These are phyloP conservation scores for Castanea sativa DNA, from an alignment of 306 rosid species.

Conservation along the genomic window DNA sequence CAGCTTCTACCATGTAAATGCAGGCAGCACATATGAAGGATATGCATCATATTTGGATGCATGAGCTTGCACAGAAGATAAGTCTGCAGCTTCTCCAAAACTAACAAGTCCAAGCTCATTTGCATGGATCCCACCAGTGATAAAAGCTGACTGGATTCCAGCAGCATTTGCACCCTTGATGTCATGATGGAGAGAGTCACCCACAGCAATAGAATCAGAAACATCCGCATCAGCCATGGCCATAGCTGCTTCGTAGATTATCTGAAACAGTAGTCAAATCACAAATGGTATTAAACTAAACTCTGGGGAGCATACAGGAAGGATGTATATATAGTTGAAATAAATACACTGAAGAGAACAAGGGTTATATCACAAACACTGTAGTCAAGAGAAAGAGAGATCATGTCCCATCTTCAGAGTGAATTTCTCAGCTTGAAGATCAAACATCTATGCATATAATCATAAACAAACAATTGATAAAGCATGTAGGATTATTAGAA, in stretches of 20 bases:
- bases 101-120: slow-evolving; percentile 63
- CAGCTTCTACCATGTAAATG: slow-evolving; percentile 68
- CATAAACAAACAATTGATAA: neutral
- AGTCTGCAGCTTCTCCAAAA: slow-evolving; percentile 57
- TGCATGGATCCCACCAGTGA: slow-evolving; percentile 83
- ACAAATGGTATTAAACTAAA: neutral
- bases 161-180: slow-evolving; percentile 91
- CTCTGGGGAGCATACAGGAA: slow-evolving; percentile 19
- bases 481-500: neutral
- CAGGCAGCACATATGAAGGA: slow-evolving; percentile 76
- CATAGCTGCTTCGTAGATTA: slow-evolving; percentile 78
- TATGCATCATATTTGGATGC: slow-evolving; percentile 58
- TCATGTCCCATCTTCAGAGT: neutral
- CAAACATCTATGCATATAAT: neutral
- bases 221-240: slow-evolving; percentile 64
- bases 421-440: neutral
- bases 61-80: slow-evolving; percentile 61
- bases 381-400: neutral
- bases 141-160: slow-evolving; percentile 62
- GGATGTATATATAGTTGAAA: slow-evolving; percentile 10
- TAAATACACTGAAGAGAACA: neutral
- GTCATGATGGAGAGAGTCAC: slow-evolving; percentile 96
- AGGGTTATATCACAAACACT: neutral
- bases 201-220: slow-evolving; percentile 72
- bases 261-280: slow-evolving; percentile 40